Conservation (phyloP, 805 yeast genomes). For the Suhomyces kilbournensis region DNA sequence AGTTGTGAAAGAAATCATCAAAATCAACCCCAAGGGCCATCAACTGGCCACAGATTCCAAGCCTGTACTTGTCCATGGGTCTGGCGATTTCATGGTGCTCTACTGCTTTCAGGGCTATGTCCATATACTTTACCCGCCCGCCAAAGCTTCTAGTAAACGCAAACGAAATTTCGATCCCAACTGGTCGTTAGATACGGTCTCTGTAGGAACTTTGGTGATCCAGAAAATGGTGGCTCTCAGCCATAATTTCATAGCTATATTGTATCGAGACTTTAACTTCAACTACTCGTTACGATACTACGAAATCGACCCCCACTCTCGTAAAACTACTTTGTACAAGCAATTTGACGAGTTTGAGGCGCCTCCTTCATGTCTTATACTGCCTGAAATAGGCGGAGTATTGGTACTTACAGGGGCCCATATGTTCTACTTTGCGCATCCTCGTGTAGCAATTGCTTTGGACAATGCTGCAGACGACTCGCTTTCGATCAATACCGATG, state of each 20-base stretch:
- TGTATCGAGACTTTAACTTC: conserved; percentile 35
- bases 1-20: conserved; percentile 5
- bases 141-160: neutral
- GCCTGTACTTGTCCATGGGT: conserved; percentile 17
- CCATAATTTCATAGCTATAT: conserved; percentile 19
- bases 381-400: conserved; percentile 22
- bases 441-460: conserved; percentile 9
- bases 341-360: conserved; percentile 30
- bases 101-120: conserved; percentile 13
- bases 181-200: conserved; percentile 9
- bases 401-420: conserved; percentile 24
- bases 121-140: conserved; percentile 4
- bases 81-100: conserved; percentile 16
- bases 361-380: conserved; percentile 27
- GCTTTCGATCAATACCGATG: conserved; percentile 11
- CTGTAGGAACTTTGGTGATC: conserved; percentile 20
- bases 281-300: conserved; percentile 31
- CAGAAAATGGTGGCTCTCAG: conserved; percentile 13
- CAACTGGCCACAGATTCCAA: conserved; percentile 20
- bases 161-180: neutral
- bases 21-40: conserved; percentile 19
- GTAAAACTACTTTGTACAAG: conserved; percentile 9
- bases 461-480: conserved; percentile 8
- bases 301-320: conserved; percentile 9
- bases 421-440: conserved; percentile 28